Evolutionary conservation across 768 basidiomycete genomes (phyloP).

Genomic region (Boletales sp.): DNA sequence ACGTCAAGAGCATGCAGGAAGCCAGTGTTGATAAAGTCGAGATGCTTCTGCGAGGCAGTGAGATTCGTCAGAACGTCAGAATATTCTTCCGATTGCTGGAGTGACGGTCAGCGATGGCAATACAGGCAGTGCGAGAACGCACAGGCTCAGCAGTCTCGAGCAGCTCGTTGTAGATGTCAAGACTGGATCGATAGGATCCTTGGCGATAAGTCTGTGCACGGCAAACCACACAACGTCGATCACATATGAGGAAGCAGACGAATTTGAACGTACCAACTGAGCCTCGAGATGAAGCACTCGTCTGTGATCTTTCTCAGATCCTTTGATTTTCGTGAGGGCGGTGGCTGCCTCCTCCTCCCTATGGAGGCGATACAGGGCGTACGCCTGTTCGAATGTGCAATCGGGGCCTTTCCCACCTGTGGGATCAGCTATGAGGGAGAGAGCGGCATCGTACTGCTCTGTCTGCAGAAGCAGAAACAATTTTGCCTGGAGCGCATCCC

Average conservation of each 20-base stretch:
- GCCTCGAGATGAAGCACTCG: conserved; percentile 80
- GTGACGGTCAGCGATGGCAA: conserved; percentile 5
- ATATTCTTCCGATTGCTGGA: conserved; percentile 80
- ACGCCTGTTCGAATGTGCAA: conserved; percentile 66
- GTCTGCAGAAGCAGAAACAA: conserved; percentile 86
- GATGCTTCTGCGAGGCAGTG: conserved; percentile 73
- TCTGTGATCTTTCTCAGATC: conserved; percentile 44
- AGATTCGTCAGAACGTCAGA: conserved; percentile 86
- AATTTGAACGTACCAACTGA: conserved; percentile 63
- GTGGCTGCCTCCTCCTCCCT: conserved; percentile 63
- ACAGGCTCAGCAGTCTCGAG: conserved; percentile 77
- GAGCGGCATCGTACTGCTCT: conserved; percentile 72
- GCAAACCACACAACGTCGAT: conserved; percentile 11
- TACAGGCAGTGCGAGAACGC: conserved; percentile 30
- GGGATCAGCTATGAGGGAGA: conserved; percentile 48
- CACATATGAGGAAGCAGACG: conserved; percentile 17
- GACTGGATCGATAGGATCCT: conserved; percentile 68
- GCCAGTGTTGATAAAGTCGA: conserved; percentile 76
- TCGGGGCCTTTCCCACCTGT: conserved; percentile 9
- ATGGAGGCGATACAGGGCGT: conserved; percentile 83
- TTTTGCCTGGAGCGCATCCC: conserved; percentile 78
- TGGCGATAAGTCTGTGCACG: conserved; percentile 66
- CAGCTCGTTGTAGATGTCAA: conserved; percentile 77
- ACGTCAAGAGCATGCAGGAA: conserved; percentile 63
- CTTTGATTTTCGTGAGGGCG: conserved; percentile 48